Evolutionary conservation across 768 basidiomycete genomes (phyloP), one percentile per base, ranked within the genome.

Genomic region (Auricularia sp.): DNA sequence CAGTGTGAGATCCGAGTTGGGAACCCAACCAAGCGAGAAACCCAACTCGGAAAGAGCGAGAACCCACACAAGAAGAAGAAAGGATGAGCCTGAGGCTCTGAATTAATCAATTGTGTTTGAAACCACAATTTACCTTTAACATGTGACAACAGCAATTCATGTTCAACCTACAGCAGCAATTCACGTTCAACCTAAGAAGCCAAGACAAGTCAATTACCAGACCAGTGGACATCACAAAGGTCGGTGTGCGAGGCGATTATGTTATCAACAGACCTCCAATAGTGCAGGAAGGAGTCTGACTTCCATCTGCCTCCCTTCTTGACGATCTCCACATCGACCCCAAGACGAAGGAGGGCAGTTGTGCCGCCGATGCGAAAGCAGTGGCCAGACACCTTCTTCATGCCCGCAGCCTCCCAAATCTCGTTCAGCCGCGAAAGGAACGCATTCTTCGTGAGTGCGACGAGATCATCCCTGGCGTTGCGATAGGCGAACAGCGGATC

Each of bases 281-380:
- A 51, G 6, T 10, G 14, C 8, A 51, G 47, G 16, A 51, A 51
- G 23, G 47, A 51, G 16, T 51, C 47, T 5, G 77, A 79, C 21
- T 61, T 53, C 79, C 79, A 80, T 0, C 75, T 61, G 0, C 79
- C 76, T 4, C 68, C 68, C 0, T 78, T 34, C 3, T 71, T 66
- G 0, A 79, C 72, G 3, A 77, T 70, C 62, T 79, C 77, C 2
- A 78, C 77, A 11, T 64, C 44, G 2, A 77, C 73, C 1, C 68
- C 69, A 43, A 74, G 63, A 0, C 71, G 66, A 0, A 80, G 69
- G 58, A 69, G 76, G 62, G 72, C 76, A 0, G 76, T 75, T 0
- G 79, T 76, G 1, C 78, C 78, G 0, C 79, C 78, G 23, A 80
- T 81, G 2, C 76, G 70, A 67, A 81, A 81, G 8, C 75, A 79